Percentiles rank a stretch among this genome's conserved stretches.
phyloP scores from a whole-genome alignment of 2,329 filamentous ascomycete genomes.

The Gnomoniopsis smithogilvyi region DNA sequence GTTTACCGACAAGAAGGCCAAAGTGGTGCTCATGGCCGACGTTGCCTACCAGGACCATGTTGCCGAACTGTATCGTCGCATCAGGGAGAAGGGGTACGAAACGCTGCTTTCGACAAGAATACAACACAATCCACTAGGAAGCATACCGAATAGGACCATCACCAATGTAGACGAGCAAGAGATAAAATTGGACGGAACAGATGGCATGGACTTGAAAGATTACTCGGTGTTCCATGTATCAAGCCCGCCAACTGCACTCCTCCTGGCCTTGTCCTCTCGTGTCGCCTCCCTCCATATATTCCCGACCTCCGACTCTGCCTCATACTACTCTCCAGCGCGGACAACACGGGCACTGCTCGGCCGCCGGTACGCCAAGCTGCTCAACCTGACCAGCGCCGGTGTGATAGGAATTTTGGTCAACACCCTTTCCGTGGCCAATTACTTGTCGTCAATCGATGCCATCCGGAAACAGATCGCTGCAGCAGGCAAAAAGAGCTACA shows the following conservation, averaged over 20 bases:
- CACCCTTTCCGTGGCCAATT: conserved; percentile 88
- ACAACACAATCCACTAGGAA: conserved; percentile 72
- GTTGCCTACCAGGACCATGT: conserved; percentile 82
- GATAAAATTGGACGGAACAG: conserved; percentile 38
- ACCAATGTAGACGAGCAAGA: conserved; percentile 21
- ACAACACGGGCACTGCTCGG: conserved; percentile 60
- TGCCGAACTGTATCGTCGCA: conserved; percentile 46
- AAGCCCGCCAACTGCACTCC: conserved; percentile 73
- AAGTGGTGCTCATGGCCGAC: conserved; percentile 82
- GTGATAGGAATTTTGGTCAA: conserved; percentile 95
- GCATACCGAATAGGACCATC: conserved; percentile 79
- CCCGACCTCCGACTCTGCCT: conserved; percentile 50
- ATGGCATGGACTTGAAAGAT: conserved; percentile 50
- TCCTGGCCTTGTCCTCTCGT: conserved; percentile 82
- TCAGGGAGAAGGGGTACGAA: conserved; percentile 64
- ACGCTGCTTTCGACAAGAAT: conserved; percentile 68
- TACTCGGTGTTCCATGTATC: conserved; percentile 85
- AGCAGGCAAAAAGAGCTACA: conserved; percentile 92
- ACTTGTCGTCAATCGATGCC: conserved; percentile 74
- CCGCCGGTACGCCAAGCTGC: conserved; percentile 83
- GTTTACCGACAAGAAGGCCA: conserved; percentile 61
- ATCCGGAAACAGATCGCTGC: conserved; percentile 69
- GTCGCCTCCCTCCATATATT: conserved; percentile 78
- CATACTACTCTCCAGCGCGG: conserved; percentile 44
- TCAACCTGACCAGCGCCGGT: conserved; percentile 73